These are phyloP conservation scores for Neocucurbitaria cava DNA, from an alignment of 2,329 filamentous ascomycete genomes.

Conservation along the genomic window DNA sequence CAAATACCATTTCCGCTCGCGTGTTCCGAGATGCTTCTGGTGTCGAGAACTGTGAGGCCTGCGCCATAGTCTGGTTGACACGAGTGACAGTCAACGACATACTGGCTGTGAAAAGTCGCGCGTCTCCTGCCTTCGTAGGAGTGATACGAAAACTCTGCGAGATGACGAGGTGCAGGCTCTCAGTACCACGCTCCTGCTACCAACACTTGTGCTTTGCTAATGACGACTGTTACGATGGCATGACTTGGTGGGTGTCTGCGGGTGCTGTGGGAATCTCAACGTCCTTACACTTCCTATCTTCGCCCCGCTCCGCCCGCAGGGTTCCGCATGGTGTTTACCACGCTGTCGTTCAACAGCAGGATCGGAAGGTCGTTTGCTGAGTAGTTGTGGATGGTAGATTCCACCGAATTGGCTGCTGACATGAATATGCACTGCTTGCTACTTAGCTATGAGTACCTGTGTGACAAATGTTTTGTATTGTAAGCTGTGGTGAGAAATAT, in stretches of 20 bases:
- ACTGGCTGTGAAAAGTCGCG: slow-evolving; percentile 55
- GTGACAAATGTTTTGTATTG: background rate
- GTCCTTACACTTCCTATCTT: slow-evolving; percentile 8
- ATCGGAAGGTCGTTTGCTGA: background rate
- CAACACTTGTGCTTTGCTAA: slow-evolving; percentile 20
- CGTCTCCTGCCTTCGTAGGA: slow-evolving; percentile 45
- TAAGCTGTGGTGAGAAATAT: background rate
- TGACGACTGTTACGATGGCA: slow-evolving; percentile 15
- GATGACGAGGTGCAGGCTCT: slow-evolving; percentile 4
- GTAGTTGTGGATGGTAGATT: background rate
- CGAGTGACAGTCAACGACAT: slow-evolving; percentile 44
- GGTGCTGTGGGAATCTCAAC: background rate
- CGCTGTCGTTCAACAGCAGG: too few species aligned
- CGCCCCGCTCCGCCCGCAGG: slow-evolving; percentile 13
- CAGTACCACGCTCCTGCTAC: slow-evolving; percentile 7
- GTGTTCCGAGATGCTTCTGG: slow-evolving; percentile 46
- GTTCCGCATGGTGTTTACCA: background rate
- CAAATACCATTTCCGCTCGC: slow-evolving; percentile 45
- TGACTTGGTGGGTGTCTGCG: slow-evolving; percentile 16
- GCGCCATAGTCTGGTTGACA: slow-evolving; percentile 52
- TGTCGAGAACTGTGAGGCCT: slow-evolving; percentile 47
- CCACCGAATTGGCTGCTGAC: background rate
- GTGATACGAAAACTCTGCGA: too few species aligned
- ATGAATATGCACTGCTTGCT: background rate
- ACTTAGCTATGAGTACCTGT: background rate